A percentile compares a stretch with the other conserved stretches of the same genome.
These are phyloP conservation scores for Monosporascus sp. DNA, from an alignment of 2,329 filamentous ascomycete genomes.

Conservation along the genomic window DNA sequence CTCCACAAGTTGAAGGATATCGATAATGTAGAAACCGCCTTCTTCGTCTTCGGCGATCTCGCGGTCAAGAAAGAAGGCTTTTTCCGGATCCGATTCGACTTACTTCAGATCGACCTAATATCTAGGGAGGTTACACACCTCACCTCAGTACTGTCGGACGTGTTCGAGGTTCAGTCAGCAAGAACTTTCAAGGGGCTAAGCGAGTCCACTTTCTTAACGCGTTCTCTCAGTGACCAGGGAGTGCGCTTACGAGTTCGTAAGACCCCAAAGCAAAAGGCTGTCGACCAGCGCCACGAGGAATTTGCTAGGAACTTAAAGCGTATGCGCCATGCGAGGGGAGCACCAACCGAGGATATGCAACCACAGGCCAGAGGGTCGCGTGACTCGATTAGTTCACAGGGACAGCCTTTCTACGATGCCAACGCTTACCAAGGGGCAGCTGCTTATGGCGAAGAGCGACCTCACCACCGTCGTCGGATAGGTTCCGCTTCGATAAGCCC, in stretches of 20 bases:
- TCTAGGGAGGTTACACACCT: slow-evolving; percentile 16
- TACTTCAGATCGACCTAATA: slow-evolving; percentile 59
- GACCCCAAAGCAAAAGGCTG: slow-evolving; percentile 60
- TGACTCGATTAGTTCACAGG: neutral
- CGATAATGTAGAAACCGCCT: slow-evolving; percentile 71
- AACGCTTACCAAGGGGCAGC: neutral
- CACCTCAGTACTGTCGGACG: slow-evolving; percentile 34
- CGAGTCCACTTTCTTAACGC: slow-evolving; percentile 75
- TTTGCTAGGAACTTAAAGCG: slow-evolving; percentile 17
- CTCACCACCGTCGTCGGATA: neutral
- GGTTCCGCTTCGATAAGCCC: neutral
- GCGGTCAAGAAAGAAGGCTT: slow-evolving; percentile 70
- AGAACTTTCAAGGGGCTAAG: slow-evolving; percentile 76
- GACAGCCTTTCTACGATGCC: neutral
- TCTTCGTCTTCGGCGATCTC: slow-evolving; percentile 88
- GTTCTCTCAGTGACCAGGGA: slow-evolving; percentile 81
- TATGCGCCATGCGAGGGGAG: neutral
- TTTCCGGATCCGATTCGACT: slow-evolving; percentile 68
- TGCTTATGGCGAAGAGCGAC: neutral
- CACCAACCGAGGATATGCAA: neutral
- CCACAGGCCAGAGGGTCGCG: neutral
- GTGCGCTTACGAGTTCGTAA: slow-evolving; percentile 78
- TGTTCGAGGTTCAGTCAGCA: slow-evolving; percentile 59
- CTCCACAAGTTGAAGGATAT: slow-evolving; percentile 76
- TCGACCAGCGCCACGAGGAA: slow-evolving; percentile 37